phyloP scores from a whole-genome alignment of 2,329 filamentous ascomycete species.

The Fusarium sp. region DNA sequence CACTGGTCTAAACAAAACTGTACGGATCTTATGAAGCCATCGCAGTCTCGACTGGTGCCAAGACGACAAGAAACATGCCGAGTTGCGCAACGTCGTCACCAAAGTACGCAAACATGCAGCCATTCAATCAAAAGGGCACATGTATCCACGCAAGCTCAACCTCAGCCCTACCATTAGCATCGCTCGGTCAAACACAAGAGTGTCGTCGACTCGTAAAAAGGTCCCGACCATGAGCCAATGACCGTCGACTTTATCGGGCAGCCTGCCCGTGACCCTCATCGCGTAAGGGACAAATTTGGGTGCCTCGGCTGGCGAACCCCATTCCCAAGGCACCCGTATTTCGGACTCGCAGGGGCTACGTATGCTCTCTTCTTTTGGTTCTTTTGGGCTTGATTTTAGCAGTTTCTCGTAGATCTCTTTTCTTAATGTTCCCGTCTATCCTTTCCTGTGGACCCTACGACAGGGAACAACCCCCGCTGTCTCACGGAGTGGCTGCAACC shows the following conservation, averaged over 20 bases:
- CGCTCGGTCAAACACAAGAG: constrained; percentile 17
- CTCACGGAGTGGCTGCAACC: not conserved
- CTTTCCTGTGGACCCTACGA: not conserved
- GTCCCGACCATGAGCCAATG: constrained; percentile 39
- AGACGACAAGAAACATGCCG: not conserved
- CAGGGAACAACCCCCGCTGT: constrained; percentile 1
- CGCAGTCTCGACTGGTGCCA: constrained; percentile 9
- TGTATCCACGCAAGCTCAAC: constrained; percentile 40
- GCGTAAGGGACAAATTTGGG: constrained; percentile 27
- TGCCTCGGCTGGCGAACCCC: constrained; percentile 29
- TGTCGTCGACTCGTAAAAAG: constrained; percentile 7
- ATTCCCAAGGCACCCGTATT: constrained; percentile 48
- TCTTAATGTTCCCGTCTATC: not conserved
- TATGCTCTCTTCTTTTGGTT: constrained; percentile 26
- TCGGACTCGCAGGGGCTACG: constrained; percentile 36
- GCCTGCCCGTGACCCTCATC: constrained; percentile 38
- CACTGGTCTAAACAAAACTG: constrained; percentile 7
- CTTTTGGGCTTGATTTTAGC: not conserved
- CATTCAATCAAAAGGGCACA: constrained; percentile 20
- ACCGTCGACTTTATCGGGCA: constrained; percentile 42
- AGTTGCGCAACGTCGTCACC: not conserved
- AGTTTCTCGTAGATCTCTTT: not conserved
- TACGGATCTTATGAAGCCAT: constrained; percentile 25
- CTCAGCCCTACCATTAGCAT: constrained; percentile 27
- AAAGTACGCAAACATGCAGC: constrained; percentile 24